A percentile compares a stretch with the other conserved stretches of the same genome.
Conservation (phyloP, 345 rosid species). For the Salix caprea region DNA sequence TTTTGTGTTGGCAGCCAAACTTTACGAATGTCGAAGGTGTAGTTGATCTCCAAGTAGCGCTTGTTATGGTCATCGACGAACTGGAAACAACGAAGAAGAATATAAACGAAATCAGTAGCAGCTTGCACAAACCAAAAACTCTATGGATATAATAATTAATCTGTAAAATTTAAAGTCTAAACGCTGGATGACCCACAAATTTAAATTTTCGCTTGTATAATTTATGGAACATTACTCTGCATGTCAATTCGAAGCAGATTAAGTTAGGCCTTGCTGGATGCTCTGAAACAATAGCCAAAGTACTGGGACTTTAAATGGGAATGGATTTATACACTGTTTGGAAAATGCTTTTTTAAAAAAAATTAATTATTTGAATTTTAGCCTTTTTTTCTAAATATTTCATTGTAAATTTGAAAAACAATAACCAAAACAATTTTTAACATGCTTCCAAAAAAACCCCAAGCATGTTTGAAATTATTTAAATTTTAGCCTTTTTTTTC, state of each 20-base stretch:
- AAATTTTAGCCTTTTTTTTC: neutral
- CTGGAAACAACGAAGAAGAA: constrained; percentile 33
- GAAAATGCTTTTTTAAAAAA: no score
- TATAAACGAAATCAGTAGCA: neutral
- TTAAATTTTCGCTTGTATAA: neutral
- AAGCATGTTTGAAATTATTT: neutral
- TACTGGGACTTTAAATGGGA: neutral
- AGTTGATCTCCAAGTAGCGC: constrained; percentile 84
- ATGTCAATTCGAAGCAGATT: neutral
- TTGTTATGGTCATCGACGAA: constrained; percentile 81
- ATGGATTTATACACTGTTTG: no score
- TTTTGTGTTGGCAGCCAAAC: constrained; percentile 39
- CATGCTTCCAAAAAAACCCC: no score
- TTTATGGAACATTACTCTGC: neutral
- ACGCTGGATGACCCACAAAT: neutral
- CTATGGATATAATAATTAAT: neutral
- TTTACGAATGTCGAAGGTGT: constrained; percentile 83
- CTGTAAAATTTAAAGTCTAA: neutral
- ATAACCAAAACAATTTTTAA: no score
- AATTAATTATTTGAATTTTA: no score
- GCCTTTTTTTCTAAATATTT: no score
- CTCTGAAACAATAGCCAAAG: neutral
- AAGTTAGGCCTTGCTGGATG: neutral
- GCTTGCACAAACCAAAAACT: neutral
- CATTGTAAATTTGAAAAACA: no score